These are phyloP conservation scores for Xylaria sp. DNA, from an alignment of 2,329 filamentous ascomycete genomes.

Conservation along the genomic window DNA sequence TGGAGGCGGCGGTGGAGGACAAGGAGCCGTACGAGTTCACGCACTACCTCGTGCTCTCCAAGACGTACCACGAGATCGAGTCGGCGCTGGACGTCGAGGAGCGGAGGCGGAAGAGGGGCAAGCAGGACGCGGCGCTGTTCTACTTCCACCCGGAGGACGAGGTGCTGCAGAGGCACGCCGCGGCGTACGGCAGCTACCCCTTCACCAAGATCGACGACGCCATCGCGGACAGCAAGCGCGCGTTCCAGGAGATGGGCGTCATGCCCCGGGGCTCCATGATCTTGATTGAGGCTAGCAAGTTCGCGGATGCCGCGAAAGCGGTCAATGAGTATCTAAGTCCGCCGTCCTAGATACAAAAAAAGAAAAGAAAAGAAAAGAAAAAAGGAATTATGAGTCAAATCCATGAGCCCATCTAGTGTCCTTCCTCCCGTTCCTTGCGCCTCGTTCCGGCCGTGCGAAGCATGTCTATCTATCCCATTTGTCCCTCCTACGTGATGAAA, in stretches of 20 bases:
- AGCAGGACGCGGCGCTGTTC: constrained; percentile 66
- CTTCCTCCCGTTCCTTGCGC: constrained; percentile 3
- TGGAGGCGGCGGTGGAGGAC: constrained; percentile 84
- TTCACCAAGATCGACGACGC: constrained; percentile 83
- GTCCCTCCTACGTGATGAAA: not conserved
- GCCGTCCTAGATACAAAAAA: constrained; percentile 41
- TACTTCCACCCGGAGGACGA: constrained; percentile 98
- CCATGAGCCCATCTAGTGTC: constrained; percentile 2
- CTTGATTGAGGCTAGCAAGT: constrained; percentile 79
- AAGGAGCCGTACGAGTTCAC: constrained; percentile 91
- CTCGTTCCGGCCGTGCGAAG: constrained; percentile 11
- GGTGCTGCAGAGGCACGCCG: constrained; percentile 75
- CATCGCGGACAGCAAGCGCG: constrained; percentile 86
- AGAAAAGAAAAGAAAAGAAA: constrained; percentile 25
- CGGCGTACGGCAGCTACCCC: constrained; percentile 70
- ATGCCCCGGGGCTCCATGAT: constrained; percentile 83
- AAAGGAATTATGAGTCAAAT: no score
- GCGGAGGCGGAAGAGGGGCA: constrained; percentile 69
- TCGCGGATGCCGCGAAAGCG: constrained; percentile 74
- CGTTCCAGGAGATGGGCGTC: constrained; percentile 92
- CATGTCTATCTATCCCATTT: not conserved
- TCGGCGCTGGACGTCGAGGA: constrained; percentile 75
- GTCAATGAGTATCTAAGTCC: constrained; percentile 73
- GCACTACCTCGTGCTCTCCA: constrained; percentile 89
- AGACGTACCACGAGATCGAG: constrained; percentile 87